Base-by-base conservation (phyloP, 768 basidiomycete species). In the Tubosaeta brunneosetosa region DNA sequence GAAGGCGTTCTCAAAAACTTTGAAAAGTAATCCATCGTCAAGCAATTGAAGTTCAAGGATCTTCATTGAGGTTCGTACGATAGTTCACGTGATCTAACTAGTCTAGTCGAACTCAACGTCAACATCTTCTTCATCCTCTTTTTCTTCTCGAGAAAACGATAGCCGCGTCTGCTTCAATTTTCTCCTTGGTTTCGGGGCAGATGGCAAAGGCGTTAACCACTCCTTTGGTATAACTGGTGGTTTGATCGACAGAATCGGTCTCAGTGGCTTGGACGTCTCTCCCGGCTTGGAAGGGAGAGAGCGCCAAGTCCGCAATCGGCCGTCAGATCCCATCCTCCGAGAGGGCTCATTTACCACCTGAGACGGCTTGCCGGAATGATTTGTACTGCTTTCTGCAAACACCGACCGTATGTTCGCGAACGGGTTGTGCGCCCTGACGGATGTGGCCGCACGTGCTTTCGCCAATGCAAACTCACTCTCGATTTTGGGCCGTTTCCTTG, bases 11-110 rank as follows among this genome's bases (percentile, higher is more conserved):
- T 71, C 49, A 92, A 73, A 63, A 91, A 91, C 65, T 88, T 90
- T 48, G 88, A 86, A 64, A 93, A 92, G 67, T 91, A 92, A 61
- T 91, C 88, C 88, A 91, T 91, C 42, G 45, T 57, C 52, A 11
- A 31, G 29, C 29, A 31, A 31, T 31, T 8, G 9, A 31, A 22
- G 22, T 22, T 13, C n/a, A 31, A 42, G 29, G 31, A 41, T 44
- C 6, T 27, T 44, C 14, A 25, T 49, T 25, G 17, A 31, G 10
- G 19, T 16, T 29, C n/a, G 31, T 43, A 22, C 22, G 22, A 22
- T 22, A 22, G 22, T 52, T 48, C 61, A 62, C 59, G 53, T 62
- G 62, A 58, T 33, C 42, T 36, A 33, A 36, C 43, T 44, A 44
- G 16, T 9, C 25, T 7, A 29, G 16, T 44, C 40, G 11, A 41